Evolutionary conservation across 1,139 yeast genomes (phyloP), one percentile per base, ranked within the genome.

Genomic region (Spathaspora jeffriesii): DNA sequence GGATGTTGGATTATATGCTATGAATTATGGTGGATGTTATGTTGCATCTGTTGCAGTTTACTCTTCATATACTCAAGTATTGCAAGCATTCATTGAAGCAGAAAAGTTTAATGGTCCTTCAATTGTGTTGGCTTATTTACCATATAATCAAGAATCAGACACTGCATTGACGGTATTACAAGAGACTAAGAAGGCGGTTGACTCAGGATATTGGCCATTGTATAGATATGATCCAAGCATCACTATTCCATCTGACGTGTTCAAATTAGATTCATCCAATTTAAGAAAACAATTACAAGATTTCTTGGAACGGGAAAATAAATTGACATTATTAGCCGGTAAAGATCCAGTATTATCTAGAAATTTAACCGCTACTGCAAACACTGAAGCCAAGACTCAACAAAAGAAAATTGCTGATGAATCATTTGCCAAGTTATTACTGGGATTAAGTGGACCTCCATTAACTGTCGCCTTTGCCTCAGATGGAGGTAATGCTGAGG

Each of bases 41-140:
- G 97, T 92, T 54, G 97, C 98, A 6, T 90, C 97, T 17, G 93
- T 91, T 45, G 98, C 98, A 21, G 86, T 92, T 36, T 92, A 93
- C 66, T 81, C 96, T 2, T 90, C 97, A 1, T 92, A 92, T 70
- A 90, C 97, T 5, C 98, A 93, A 69, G 85, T 92, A 3, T 76
- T 93, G 53, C 91, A 93, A 56, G 93, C 98, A 1, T 72, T 93
- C 43, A 76, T 88, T 51, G 98, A 93, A 68, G 98, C 98, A 22
- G 86, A 89, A 56, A 79, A 81, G 56, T 92, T 84, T 64, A 75
- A 86, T 47, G 98, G 98, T 50, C 98, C 98, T 6, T 88, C 98
- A 1, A 77, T 92, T 47, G 88, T 92, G 38, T 79, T 93, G 56
- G 98, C 97, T 8, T 91, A 92, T 65, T 76, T 92, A 57, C 98